phyloP scores from a whole-genome alignment of 352 stramenopile species.

The Globisporangium barbulae region DNA sequence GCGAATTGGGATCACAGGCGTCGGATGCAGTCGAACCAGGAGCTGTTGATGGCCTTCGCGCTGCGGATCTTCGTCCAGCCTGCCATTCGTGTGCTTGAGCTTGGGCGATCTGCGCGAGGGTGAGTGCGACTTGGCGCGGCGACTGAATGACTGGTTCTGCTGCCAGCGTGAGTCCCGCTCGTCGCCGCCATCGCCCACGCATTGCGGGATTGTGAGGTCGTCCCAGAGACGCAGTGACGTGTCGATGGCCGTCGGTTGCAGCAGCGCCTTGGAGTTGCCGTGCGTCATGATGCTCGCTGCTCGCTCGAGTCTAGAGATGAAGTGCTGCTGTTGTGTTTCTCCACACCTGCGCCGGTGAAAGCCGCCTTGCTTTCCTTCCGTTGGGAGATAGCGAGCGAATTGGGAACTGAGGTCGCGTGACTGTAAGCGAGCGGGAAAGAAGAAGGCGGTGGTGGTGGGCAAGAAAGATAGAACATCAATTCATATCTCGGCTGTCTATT shows the following conservation, averaged over 20 bases:
- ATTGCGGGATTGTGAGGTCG: not conserved
- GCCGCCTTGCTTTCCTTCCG: no score
- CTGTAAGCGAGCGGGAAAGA: no score
- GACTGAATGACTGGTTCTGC: not conserved
- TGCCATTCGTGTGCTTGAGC: slow-evolving; percentile 28
- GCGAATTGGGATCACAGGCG: not conserved
- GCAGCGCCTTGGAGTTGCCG: not conserved
- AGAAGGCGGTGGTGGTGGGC: no score
- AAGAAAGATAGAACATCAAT: no score
- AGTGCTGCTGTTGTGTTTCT: not conserved
- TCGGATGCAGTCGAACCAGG: not conserved
- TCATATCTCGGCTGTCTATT: no score
- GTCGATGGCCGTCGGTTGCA: slow-evolving; percentile 3
- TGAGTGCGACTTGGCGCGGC: slow-evolving; percentile 23
- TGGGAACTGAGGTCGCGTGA: no score
- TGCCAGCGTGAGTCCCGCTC: not conserved
- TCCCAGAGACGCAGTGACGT: slow-evolving; percentile 4
- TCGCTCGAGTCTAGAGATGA: no score
- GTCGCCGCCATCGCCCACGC: not conserved
- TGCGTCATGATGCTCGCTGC: not conserved
- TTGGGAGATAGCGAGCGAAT: no score
- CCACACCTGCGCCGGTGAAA: no score
- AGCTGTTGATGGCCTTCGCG: not conserved
- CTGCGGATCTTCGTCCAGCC: slow-evolving; percentile 13
- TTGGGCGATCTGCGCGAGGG: slow-evolving; percentile 25